Base-by-base conservation (phyloP, 2,329 filamentous ascomycete genomes). In the Sporothrix pallida region DNA sequence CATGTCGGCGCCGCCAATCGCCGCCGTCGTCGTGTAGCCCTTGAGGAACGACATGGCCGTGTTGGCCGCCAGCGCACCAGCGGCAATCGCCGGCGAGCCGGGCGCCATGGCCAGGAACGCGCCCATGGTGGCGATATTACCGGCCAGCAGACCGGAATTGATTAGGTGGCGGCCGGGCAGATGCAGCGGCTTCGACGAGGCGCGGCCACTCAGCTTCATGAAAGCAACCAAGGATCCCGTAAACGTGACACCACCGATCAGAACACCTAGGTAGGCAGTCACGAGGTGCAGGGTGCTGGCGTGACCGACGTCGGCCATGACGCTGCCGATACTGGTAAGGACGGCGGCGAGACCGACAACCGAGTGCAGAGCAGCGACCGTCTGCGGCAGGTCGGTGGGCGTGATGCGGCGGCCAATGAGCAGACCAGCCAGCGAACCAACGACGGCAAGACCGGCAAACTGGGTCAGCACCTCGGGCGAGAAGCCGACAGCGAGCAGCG, bases 1-100 rank as follows among this genome's bases (percentile, higher is more conserved):
- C 94, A 97, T 97, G 79, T 97, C 94, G 13, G 94, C 94, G n/a
- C 94, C 94, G 26, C 94, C 94, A 78, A 97, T 97, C 0, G 93
- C 93, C 1, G 94, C 88, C 0, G 94, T 97, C 0, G 94, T 97
- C 0, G 94, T 97, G 79, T 90, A 97, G 8, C 94, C 94, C 81
- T 97, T 95, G 75, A 92, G 83, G 81, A 97, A 97, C 75, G 92
- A 95, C 31, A 97, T 84, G 0, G 88, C 84, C 0, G 94, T 90
- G 79, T 93, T 97, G 56, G 92, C 92, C 37, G 90, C 89, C 1
- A 97, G 84, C 63, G 93, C 94, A 0, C 89, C 89, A 0, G 93
- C 94, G 8, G 93, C 94, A 77, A 97, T 92, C 73, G 90, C 83
- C 0, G 94, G 93, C 0, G 91, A 91, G 1, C 92, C 93, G 0